phyloP scores from a whole-genome alignment of 164 flowering plant genomes.

The Stephania cephalantha region DNA sequence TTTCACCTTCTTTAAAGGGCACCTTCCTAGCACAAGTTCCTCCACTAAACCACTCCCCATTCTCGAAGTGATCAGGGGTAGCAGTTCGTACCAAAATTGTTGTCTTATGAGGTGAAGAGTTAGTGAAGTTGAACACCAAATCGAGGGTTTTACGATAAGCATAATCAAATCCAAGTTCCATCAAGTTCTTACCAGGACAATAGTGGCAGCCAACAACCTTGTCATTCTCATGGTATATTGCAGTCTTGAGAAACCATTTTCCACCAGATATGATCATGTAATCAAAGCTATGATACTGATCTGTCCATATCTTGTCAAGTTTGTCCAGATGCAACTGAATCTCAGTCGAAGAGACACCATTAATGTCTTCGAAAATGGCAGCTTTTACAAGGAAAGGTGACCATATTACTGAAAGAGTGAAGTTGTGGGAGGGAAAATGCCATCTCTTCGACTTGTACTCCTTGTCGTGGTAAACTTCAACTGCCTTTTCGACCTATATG shows the following conservation, averaged over 20 bases:
- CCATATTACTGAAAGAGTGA: slow-evolving; percentile 72
- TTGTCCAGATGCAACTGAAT: slow-evolving; percentile 69
- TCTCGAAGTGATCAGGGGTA: slow-evolving; percentile 90
- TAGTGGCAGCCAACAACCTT: slow-evolving; percentile 68
- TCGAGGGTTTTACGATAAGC: slow-evolving; percentile 57
- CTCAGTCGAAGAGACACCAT: slow-evolving; percentile 71
- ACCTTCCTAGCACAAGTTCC: slow-evolving; percentile 61
- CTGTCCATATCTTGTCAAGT: slow-evolving; percentile 63
- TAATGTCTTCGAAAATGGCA: slow-evolving; percentile 56
- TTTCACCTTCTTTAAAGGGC: slow-evolving; percentile 67
- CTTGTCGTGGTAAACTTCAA: slow-evolving; percentile 74
- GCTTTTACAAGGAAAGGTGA: slow-evolving; percentile 81
- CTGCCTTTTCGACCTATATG: slow-evolving; percentile 56
- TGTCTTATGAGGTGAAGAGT: slow-evolving; percentile 43
- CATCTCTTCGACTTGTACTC: slow-evolving; percentile 60
- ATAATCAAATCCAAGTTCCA: slow-evolving; percentile 52
- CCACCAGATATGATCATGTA: slow-evolving; percentile 72
- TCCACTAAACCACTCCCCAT: slow-evolving; percentile 84
- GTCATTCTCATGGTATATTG: slow-evolving; percentile 66
- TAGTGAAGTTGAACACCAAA: slow-evolving; percentile 36
- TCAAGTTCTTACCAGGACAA: slow-evolving; percentile 56
- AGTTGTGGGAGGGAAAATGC: slow-evolving; percentile 63
- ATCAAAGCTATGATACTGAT: slow-evolving; percentile 42
- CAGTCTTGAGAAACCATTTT: slow-evolving; percentile 87
- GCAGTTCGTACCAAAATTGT: slow-evolving; percentile 50